phyloP scores from a whole-genome alignment of 345 rosid species.

The Mallotus nudiflorus region DNA sequence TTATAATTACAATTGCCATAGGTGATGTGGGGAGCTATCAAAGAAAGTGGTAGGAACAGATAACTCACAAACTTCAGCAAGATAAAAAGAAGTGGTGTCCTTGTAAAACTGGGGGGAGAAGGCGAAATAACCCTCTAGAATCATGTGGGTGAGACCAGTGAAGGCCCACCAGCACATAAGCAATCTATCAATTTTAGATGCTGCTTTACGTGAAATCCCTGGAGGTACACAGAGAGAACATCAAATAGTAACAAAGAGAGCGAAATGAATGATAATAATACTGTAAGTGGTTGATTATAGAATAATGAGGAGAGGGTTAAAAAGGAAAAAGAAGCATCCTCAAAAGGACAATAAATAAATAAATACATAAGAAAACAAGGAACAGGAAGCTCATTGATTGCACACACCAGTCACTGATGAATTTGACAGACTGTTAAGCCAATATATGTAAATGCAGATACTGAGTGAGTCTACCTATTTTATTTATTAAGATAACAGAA shows the following conservation, averaged over 20 bases:
- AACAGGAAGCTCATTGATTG: no score
- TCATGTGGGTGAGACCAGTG: conserved; percentile 82
- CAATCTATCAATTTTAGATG: conserved; percentile 52
- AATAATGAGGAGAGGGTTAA: background rate
- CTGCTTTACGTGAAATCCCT: conserved; percentile 44
- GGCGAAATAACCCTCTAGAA: conserved; percentile 88
- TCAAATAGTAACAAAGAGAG: background rate
- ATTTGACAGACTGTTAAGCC: no score
- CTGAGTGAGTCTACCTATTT: no score
- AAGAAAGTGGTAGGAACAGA: conserved; percentile 13
- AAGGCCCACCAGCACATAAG: conserved; percentile 99
- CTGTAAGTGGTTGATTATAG: background rate
- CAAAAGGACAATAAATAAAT: conserved; percentile 3
- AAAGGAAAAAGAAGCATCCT: background rate
- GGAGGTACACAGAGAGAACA: conserved; percentile 19
- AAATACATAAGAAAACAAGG: no score
- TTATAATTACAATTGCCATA: background rate
- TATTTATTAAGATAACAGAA: no score
- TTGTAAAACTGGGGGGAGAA: conserved; percentile 88
- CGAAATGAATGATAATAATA: background rate
- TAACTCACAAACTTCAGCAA: conserved; percentile 98
- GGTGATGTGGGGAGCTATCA: no score
- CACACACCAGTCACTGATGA: no score
- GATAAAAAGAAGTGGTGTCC: conserved; percentile 63
- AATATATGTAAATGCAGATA: no score